Evolutionary conservation across 495 filamentous ascomycete species (phyloP).

Genomic region (Apodospora peruviana): DNA sequence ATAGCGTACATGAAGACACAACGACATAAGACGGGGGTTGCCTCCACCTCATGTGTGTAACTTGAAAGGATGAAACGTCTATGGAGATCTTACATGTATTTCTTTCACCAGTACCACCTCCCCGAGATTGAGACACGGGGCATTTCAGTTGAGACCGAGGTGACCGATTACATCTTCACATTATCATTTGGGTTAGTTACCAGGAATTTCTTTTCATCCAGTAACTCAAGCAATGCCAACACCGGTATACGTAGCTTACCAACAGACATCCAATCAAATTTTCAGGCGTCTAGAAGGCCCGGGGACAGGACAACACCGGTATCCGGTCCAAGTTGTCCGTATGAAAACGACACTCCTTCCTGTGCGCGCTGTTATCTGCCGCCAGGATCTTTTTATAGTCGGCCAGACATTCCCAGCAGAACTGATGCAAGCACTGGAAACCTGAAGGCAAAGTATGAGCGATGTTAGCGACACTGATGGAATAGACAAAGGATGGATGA

Average conservation of each 20-base stretch:
- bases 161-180: no score
- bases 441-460: constrained; percentile 2
- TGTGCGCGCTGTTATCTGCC: constrained; percentile 13
- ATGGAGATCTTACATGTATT: background rate
- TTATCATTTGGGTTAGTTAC: no score
- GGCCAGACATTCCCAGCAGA: constrained; percentile 22
- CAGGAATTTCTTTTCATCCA: no score
- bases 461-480: background rate
- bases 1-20: background rate
- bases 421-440: constrained; percentile 12
- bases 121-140: no score
- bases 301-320: background rate
- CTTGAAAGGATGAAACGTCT: background rate
- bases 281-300: background rate
- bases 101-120: background rate
- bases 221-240: no score
- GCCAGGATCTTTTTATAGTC: constrained; percentile 8
- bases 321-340: constrained; percentile 14
- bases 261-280: background rate
- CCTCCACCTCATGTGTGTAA: background rate
- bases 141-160: no score
- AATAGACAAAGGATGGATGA: background rate
- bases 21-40: background rate
- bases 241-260: no score
- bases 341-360: constrained; percentile 9